Conservation (phyloP, 371 early-diverging fungal genomes). For the Mucor irregularis region DNA sequence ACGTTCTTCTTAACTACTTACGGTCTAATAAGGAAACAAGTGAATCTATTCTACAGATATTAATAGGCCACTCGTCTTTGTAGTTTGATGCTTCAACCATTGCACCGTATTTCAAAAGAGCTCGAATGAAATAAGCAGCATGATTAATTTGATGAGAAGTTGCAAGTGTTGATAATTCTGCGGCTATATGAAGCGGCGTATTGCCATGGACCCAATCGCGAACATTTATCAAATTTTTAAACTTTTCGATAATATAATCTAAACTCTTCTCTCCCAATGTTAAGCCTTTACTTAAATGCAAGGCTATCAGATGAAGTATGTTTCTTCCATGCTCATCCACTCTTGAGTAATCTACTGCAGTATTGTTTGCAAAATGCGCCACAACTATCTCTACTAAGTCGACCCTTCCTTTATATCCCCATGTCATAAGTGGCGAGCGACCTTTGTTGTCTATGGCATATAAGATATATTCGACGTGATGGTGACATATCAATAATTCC, state of each 20-base stretch:
- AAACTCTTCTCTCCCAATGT: conserved; percentile 12
- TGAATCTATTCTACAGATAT: conserved; percentile 33
- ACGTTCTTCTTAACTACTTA: conserved; percentile 1
- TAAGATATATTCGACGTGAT: neutral
- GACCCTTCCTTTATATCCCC: conserved; percentile 43
- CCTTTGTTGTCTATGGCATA: conserved; percentile 28
- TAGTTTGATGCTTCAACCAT: conserved; percentile 4
- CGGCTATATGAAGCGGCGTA: conserved; percentile 40
- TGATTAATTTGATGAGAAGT: neutral
- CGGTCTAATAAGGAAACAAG: conserved; percentile 39
- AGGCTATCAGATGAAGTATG: conserved; percentile 24
- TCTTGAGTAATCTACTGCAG: neutral
- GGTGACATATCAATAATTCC: neutral
- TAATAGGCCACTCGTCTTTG: conserved; percentile 38
- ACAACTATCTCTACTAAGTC: conserved; percentile 36
- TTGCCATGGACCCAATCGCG: conserved; percentile 36
- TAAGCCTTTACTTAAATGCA: neutral
- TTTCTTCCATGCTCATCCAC: conserved; percentile 25
- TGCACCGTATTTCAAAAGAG: conserved; percentile 10
- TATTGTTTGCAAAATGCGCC: neutral
- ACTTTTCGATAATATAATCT: conserved; percentile 5
- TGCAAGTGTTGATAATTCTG: neutral
- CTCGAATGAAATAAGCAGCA: conserved; percentile 1
- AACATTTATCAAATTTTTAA: conserved; percentile 12
- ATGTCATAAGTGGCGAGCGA: conserved; percentile 43